Evolutionary conservation across 2,329 filamentous ascomycete species (phyloP).

Genomic region (Colletotrichum godetiae): DNA sequence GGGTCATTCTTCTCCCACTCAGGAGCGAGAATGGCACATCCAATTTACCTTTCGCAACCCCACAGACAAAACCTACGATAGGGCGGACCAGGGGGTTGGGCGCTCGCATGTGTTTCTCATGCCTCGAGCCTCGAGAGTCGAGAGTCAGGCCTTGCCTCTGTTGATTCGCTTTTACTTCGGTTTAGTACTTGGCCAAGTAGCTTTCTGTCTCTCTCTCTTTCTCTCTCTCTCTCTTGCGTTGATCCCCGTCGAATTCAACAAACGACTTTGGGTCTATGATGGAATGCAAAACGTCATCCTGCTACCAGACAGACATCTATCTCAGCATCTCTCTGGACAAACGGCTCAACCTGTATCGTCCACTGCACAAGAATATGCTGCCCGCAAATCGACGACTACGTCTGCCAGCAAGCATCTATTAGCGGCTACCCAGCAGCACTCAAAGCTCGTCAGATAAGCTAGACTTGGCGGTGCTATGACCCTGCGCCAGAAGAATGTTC

Average conservation of each 20-base stretch:
- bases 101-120: conserved; percentile 28
- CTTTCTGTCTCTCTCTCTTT: not conserved
- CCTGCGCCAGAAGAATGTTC: conserved; percentile 30
- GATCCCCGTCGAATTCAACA: no score
- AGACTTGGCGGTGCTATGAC: conserved; percentile 31
- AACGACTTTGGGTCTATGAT: not conserved
- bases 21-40: conserved; percentile 21
- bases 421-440: conserved; percentile 1
- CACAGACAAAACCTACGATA: conserved; percentile 35
- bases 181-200: not conserved
- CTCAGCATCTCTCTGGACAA: no score
- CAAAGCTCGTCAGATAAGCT: conserved; percentile 20
- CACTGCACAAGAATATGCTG: not conserved
- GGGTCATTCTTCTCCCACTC: conserved; percentile 11
- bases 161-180: not conserved
- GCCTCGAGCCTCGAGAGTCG: not conserved
- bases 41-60: conserved; percentile 32
- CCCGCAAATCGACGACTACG: not conserved
- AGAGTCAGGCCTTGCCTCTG: not conserved
- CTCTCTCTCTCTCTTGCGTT: not conserved
- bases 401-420: conserved; percentile 4
- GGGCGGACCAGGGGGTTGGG: conserved; percentile 27
- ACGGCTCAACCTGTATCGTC: not conserved
- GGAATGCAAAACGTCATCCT: not conserved
- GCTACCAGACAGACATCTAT: not conserved